phyloP scores from a whole-genome alignment of 73 alveolate genomes.

The Paramecium octaurelia region DNA sequence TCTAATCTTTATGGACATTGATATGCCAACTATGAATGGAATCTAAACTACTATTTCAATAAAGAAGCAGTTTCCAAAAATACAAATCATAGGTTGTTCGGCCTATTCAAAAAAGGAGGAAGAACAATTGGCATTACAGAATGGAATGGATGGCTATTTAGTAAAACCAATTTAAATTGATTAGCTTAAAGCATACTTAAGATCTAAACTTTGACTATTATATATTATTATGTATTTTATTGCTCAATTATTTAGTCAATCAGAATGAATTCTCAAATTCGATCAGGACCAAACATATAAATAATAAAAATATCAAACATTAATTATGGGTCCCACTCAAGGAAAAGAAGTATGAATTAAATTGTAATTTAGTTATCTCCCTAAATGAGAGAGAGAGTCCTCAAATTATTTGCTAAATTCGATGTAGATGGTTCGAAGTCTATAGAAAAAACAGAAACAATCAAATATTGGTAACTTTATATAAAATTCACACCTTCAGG shows the following conservation, averaged over 20 bases:
- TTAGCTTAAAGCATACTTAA: not conserved
- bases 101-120: not conserved
- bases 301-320: not conserved
- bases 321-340: not conserved
- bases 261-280: not conserved
- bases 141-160: constrained; percentile 44
- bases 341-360: not conserved
- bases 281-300: not conserved
- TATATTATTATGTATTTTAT: not conserved
- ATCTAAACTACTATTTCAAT: not conserved
- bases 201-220: not conserved
- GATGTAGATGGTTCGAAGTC: constrained; percentile 59
- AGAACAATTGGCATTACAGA: not conserved
- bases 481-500: not conserved
- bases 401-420: constrained; percentile 29
- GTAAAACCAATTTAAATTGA: constrained; percentile 12
- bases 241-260: not conserved
- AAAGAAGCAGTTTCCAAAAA: not conserved
- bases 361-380: constrained; percentile 48
- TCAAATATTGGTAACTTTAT: constrained; percentile 38
- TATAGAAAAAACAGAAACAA: constrained; percentile 54
- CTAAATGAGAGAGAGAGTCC: constrained; percentile 35
- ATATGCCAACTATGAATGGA: constrained; percentile 37
- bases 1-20: constrained; percentile 16
- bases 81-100: not conserved